These are phyloP conservation scores for Chalaropsis ovoidea DNA, from an alignment of 2,329 filamentous ascomycete genomes.

Conservation along the genomic window DNA sequence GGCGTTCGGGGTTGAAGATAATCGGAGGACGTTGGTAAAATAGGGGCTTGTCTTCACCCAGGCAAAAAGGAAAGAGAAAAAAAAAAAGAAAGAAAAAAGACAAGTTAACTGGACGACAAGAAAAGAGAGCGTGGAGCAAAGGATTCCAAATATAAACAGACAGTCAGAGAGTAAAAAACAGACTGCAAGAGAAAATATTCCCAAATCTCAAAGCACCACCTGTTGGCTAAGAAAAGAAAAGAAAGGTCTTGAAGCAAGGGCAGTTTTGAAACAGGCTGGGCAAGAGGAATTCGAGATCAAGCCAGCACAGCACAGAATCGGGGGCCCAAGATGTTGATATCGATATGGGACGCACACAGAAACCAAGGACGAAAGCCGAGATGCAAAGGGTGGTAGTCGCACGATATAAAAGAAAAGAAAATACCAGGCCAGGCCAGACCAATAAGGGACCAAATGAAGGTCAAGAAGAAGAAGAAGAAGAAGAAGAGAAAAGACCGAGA, in stretches of 20 bases:
- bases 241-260: not conserved
- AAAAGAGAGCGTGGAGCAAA: not conserved
- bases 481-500: constrained; percentile 19
- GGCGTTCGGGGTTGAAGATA: constrained; percentile 6
- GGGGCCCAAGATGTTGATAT: not conserved
- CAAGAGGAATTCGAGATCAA: not conserved
- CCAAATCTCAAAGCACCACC: constrained; percentile 13
- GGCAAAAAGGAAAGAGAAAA: not conserved
- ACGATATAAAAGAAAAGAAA: constrained; percentile 9
- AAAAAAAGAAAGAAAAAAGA: not conserved
- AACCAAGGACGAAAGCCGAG: not conserved
- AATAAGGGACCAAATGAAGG: not conserved
- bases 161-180: not conserved
- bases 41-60: constrained; percentile 1
- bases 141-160: no score
- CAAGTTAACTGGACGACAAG: constrained; percentile 16
- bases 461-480: constrained; percentile 12
- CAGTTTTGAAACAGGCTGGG: not conserved
- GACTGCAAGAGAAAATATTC: constrained; percentile 7
- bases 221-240: constrained; percentile 14
- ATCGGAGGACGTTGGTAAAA: constrained; percentile 10
- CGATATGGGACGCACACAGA: not conserved
- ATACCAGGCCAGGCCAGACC: not conserved
- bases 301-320: not conserved
- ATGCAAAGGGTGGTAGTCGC: not conserved